phyloP scores from a whole-genome alignment of 2,329 filamentous ascomycete genomes.

The Xylariomycetidae sp. region DNA sequence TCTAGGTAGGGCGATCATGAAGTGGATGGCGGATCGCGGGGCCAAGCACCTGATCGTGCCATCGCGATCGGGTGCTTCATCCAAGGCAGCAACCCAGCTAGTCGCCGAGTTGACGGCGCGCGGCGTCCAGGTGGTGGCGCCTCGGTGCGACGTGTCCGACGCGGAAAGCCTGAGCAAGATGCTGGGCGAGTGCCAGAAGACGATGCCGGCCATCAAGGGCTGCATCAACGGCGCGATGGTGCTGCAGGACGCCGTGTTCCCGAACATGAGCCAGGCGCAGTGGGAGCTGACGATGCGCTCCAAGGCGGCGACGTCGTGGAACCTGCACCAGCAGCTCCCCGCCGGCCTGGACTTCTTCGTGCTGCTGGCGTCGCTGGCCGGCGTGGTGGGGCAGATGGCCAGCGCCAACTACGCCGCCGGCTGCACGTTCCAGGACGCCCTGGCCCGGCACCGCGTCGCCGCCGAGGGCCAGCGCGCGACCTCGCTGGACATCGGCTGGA shows the following conservation, averaged over 20 bases:
- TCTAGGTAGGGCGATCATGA: slow-evolving; percentile 11
- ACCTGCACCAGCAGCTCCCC: slow-evolving; percentile 6
- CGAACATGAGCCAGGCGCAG: slow-evolving; percentile 10
- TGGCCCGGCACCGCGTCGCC: slow-evolving; percentile 5
- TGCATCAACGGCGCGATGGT: slow-evolving; percentile 11
- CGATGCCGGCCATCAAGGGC: slow-evolving; percentile 6
- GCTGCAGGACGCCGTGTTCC: slow-evolving; percentile 10
- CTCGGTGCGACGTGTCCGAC: slow-evolving; percentile 6
- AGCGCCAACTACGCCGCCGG: slow-evolving; percentile 11
- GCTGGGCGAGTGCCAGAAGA: not conserved
- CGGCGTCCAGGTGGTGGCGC: slow-evolving; percentile 1
- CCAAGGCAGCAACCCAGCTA: not conserved
- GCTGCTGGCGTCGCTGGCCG: slow-evolving; percentile 8
- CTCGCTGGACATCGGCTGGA: slow-evolving; percentile 10
- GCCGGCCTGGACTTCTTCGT: slow-evolving; percentile 12
- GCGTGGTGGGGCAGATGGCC: slow-evolving; percentile 3
- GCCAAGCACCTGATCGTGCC: slow-evolving; percentile 14
- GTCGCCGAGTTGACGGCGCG: not conserved
- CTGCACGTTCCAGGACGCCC: slow-evolving; percentile 9
- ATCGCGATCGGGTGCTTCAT: slow-evolving; percentile 11
- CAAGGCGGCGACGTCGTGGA: slow-evolving; percentile 12
- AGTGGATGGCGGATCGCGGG: slow-evolving; percentile 15
- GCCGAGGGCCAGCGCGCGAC: not conserved
- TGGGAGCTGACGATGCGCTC: slow-evolving; percentile 7
- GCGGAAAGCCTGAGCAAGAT: not conserved